These are phyloP conservation scores for Colletotrichum noveboracense DNA, from an alignment of 2,329 filamentous ascomycete genomes.

Conservation along the genomic window DNA sequence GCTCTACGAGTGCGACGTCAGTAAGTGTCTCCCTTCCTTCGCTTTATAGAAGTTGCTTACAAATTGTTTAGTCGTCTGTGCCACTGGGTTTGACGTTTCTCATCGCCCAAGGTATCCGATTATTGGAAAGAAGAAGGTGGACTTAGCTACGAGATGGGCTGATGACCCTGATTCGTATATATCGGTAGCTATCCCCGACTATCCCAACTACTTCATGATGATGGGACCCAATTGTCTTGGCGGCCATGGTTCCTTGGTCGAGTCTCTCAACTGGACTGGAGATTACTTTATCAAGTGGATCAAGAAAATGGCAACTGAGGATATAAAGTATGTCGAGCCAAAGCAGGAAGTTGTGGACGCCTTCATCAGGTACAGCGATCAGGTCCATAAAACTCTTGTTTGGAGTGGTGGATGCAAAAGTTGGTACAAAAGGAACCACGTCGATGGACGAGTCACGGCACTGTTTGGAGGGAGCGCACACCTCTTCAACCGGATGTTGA, in stretches of 20 bases:
- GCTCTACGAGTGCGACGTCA: constrained; percentile 21
- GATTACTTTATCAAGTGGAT: constrained; percentile 28
- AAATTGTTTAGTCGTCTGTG: constrained; percentile 14
- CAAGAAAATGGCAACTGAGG: constrained; percentile 28
- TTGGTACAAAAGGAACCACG: constrained; percentile 52
- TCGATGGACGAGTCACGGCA: constrained; percentile 48
- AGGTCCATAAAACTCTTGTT: constrained; percentile 46
- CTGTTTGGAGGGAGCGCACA: constrained; percentile 48
- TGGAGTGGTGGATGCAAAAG: constrained; percentile 45
- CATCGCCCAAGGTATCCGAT: constrained; percentile 41
- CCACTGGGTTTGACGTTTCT: constrained; percentile 25
- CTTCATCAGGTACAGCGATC: constrained; percentile 44
- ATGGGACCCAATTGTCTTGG: constrained; percentile 22
- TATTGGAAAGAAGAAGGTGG: constrained; percentile 49
- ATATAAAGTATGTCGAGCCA: constrained; percentile 32
- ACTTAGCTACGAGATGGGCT: constrained; percentile 55
- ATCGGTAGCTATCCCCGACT: constrained; percentile 31
- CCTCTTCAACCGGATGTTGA: constrained; percentile 38
- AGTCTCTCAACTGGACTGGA: constrained; percentile 28
- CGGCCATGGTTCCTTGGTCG: constrained; percentile 20
- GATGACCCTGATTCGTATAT: constrained; percentile 34
- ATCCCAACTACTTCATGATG: constrained; percentile 35
- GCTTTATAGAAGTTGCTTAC: not conserved
- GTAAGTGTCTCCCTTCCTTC: not conserved
- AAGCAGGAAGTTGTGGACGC: constrained; percentile 39